Conservation (phyloP, 495 filamentous ascomycete genomes). For the Cladorrhinum samala region DNA sequence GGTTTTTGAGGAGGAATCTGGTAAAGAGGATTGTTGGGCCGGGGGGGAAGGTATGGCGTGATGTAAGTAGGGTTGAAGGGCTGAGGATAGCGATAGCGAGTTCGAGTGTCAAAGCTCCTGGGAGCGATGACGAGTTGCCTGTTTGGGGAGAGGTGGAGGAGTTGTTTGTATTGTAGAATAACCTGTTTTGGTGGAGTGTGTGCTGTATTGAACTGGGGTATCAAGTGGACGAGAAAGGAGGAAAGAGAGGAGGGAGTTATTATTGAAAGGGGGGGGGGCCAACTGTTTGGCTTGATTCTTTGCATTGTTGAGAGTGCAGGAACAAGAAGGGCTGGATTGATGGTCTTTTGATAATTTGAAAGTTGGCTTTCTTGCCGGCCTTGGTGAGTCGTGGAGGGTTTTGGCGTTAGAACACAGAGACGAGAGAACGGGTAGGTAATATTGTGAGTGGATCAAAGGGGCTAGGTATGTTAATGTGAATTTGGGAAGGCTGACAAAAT, state of each 20-base stretch:
- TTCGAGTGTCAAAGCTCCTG: constrained; percentile 32
- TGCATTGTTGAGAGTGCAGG: too few species aligned
- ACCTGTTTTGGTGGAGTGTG: too few species aligned
- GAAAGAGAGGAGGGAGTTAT: too few species aligned
- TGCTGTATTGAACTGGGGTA: neutral
- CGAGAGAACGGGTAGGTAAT: neutral
- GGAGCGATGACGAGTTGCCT: constrained; percentile 35
- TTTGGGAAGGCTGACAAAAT: neutral
- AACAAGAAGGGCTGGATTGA: neutral
- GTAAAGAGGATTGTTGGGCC: constrained; percentile 31
- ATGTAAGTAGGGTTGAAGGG: constrained; percentile 19
- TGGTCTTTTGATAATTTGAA: constrained; percentile 1
- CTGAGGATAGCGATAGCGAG: constrained; percentile 38
- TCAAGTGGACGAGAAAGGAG: neutral
- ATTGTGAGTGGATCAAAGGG: too few species aligned
- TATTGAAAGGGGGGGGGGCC: too few species aligned
- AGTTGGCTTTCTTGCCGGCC: constrained; percentile 3
- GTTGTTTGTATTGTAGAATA: constrained; percentile 15
- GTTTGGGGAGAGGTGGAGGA: constrained; percentile 33
- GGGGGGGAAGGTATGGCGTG: constrained; percentile 22
- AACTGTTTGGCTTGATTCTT: too few species aligned
- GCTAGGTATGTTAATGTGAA: neutral
- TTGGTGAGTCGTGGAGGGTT: neutral
- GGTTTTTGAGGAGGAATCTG: constrained; percentile 42
- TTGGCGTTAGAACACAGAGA: neutral